These are phyloP conservation scores for Penicillium manginii DNA, from an alignment of 495 filamentous ascomycete species.

Conservation along the genomic window DNA sequence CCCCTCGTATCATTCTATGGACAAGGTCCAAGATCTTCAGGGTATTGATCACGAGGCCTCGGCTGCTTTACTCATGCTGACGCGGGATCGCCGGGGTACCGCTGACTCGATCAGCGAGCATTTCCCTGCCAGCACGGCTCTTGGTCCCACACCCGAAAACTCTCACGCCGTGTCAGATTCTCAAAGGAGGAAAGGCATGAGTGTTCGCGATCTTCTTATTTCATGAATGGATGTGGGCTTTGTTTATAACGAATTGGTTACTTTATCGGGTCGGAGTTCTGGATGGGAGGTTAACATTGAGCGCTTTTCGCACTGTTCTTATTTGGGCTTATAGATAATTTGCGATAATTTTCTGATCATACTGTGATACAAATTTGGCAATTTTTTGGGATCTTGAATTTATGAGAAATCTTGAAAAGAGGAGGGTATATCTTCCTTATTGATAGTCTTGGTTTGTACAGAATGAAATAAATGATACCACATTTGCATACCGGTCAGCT, in stretches of 20 bases:
- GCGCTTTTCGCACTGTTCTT: neutral
- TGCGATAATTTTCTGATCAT: too few species aligned
- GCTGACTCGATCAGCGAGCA: conserved; percentile 38
- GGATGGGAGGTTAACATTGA: neutral
- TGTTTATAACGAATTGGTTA: neutral
- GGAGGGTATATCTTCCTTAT: too few species aligned
- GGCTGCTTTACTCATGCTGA: conserved; percentile 79
- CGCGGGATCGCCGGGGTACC: conserved; percentile 62
- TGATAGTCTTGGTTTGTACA: too few species aligned
- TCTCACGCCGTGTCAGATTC: conserved; percentile 13
- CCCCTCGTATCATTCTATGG: conserved; percentile 31
- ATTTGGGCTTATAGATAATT: neutral
- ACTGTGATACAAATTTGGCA: too few species aligned
- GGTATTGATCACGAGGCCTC: conserved; percentile 78
- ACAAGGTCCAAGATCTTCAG: conserved; percentile 31
- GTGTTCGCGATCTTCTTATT: conserved; percentile 78
- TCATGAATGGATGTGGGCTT: conserved; percentile 35
- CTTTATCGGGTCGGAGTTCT: conserved; percentile 2
- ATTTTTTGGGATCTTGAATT: too few species aligned
- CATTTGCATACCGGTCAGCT: too few species aligned
- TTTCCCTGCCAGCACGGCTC: conserved; percentile 21
- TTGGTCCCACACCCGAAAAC: conserved; percentile 10
- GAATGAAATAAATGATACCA: too few species aligned
- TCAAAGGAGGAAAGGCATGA: conserved; percentile 61
- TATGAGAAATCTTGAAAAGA: too few species aligned